These are phyloP conservation scores for Pilaira anomala DNA, from an alignment of 192 early-diverging fungal species.

Conservation along the genomic window DNA sequence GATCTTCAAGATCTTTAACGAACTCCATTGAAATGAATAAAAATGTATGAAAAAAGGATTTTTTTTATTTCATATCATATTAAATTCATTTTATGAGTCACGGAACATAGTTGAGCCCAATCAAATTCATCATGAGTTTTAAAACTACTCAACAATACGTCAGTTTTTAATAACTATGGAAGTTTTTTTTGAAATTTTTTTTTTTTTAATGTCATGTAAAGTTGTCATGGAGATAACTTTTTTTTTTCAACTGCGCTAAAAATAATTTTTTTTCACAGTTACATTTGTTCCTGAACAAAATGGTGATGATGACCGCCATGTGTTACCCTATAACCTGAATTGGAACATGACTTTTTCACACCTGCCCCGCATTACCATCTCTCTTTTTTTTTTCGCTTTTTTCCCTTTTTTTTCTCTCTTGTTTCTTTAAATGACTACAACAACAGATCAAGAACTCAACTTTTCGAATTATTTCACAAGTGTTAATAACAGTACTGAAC, in stretches of 20 bases:
- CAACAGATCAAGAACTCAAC: slow-evolving; percentile 15
- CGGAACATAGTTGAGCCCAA: too few relatives aligned
- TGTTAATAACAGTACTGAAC: background rate
- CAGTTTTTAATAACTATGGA: background rate
- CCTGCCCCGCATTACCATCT: slow-evolving; percentile 5
- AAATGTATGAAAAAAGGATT: background rate
- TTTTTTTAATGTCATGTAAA: too few relatives aligned
- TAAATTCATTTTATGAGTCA: background rate
- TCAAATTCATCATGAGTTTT: background rate
- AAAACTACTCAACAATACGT: background rate
- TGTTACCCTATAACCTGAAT: slow-evolving; percentile 1
- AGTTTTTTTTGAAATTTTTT: background rate
- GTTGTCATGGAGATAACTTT: too few relatives aligned
- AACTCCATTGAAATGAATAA: slow-evolving; percentile 46
- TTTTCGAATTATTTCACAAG: slow-evolving; percentile 15
- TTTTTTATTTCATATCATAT: background rate
- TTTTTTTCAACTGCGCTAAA: too few relatives aligned
- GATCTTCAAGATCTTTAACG: slow-evolving; percentile 57
- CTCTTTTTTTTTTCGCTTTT: background rate
- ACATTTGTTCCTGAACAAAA: background rate
- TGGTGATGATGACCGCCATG: background rate
- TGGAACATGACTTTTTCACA: slow-evolving; percentile 11
- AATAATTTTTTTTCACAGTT: background rate
- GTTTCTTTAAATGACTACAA: slow-evolving; percentile 1
- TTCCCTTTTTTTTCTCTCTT: background rate